Evolutionary conservation across 192 early-diverging fungal genomes (phyloP).

Genomic region (Globomyces pollinis-pini): DNA sequence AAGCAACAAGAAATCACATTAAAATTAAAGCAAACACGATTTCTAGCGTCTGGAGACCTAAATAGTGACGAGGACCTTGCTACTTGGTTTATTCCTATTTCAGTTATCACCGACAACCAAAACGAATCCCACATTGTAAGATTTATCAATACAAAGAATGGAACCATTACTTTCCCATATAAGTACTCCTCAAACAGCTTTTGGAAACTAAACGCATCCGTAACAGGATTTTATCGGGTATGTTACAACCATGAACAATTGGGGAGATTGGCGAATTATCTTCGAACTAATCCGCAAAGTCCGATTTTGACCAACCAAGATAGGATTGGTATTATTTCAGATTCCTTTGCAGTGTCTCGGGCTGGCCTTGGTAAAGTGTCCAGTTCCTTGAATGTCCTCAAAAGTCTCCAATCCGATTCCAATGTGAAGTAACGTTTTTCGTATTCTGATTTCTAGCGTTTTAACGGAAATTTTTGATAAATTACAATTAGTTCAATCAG

Average conservation of each 20-base stretch:
- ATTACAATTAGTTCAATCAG: constrained; percentile 53
- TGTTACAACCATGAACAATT: constrained; percentile 34
- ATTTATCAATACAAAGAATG: constrained; percentile 31
- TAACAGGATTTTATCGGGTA: constrained; percentile 82
- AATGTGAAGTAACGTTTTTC: not conserved
- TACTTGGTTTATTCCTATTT: constrained; percentile 81
- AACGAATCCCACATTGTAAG: constrained; percentile 27
- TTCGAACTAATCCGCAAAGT: constrained; percentile 40
- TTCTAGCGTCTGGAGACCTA: constrained; percentile 60
- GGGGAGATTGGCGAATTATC: constrained; percentile 20
- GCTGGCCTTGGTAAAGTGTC: constrained; percentile 73
- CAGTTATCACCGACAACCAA: constrained; percentile 27
- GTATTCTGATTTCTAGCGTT: constrained; percentile 23
- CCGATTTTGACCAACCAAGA: constrained; percentile 47
- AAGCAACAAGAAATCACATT: constrained; percentile 18
- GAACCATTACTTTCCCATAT: constrained; percentile 43
- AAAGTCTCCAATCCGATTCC: not conserved
- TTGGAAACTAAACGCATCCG: constrained; percentile 80
- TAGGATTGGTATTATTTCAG: constrained; percentile 74
- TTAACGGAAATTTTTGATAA: constrained; percentile 59
- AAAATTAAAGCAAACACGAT: constrained; percentile 62
- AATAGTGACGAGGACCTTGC: constrained; percentile 50
- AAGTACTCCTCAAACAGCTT: constrained; percentile 30
- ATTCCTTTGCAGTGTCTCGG: constrained; percentile 67
- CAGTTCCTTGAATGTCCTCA: constrained; percentile 66